Evolutionary conservation across 2,329 filamentous ascomycete species (phyloP), one percentile per base, ranked within the genome.

Genomic region (Ophiosphaerella narmari): DNA sequence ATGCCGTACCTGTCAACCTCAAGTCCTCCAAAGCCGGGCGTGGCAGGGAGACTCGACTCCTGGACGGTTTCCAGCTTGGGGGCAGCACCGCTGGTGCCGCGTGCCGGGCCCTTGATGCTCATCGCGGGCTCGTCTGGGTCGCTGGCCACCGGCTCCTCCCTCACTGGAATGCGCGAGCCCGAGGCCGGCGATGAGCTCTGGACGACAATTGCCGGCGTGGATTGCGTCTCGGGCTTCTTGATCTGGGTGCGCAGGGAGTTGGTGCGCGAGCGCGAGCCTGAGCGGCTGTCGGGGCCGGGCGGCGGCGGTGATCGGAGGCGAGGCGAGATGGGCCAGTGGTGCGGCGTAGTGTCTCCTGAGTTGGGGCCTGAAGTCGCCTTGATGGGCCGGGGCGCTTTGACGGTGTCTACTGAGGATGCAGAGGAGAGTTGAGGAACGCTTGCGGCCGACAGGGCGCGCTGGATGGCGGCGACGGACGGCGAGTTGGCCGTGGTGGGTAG

Each of bases 1-100:
- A 63, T 38, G 46, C 31, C 52, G 59, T 55, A 70, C 67, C 63
- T 70, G 53, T 68, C 58, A 51, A 55, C 59, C 44, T 66, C 65
- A 40, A 67, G 47, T 48, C 59, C 62, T 73, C 78, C 65, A 55
- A 74, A 77, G 12, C 76, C 78, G 12, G 90, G 88, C 1, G 89
- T 89, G 42, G 85, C 86, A 39, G 76, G 77, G 45, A 90, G 83
- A 75, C 90, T 94, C 46, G 88, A 86, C 78, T 97, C 93, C 70
- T 96, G 89, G 13, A 97, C 93, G 0, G 94, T 97, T 75, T 96
- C 93, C 49, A 97, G 77, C 40, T 84, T 84, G 41, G 86, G 82
- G 43, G 80, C 82, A 49, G 54, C 60, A 43, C 80, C 82, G 67
- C 80, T 85, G 44, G 81, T 78, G 52, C 81, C 83, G 58, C 86